A percentile compares a stretch with the other conserved stretches of the same genome.
Conservation (phyloP, 768 basidiomycete species). For the Podaxis sp. region DNA sequence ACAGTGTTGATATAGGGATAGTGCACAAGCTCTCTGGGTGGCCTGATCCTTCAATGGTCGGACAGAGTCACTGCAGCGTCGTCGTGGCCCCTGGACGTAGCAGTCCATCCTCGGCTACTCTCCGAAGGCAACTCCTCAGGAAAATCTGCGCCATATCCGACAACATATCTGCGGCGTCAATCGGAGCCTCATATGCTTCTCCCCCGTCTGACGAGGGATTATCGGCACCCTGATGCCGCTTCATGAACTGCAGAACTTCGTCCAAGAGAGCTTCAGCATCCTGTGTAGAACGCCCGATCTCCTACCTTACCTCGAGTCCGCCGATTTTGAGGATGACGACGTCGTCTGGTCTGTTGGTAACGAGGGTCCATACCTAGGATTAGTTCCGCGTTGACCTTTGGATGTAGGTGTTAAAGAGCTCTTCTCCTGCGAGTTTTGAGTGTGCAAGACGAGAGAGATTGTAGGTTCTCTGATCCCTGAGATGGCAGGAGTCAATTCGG, state of each 20-base stretch:
- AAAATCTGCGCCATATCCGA: slow-evolving; percentile 63
- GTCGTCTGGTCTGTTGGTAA: slow-evolving; percentile 81
- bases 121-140: slow-evolving; percentile 46
- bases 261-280: slow-evolving; percentile 64
- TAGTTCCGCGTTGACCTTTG: slow-evolving; percentile 87
- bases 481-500: slow-evolving; percentile 15
- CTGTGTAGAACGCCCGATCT: slow-evolving; percentile 55
- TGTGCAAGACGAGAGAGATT: slow-evolving; percentile 66
- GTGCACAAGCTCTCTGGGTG: slow-evolving; percentile 35
- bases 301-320: slow-evolving; percentile 54
- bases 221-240: too few relatives aligned
- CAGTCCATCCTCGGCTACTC: slow-evolving; percentile 20
- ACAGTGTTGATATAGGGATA: slow-evolving; percentile 67
- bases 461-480: slow-evolving; percentile 26
- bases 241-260: slow-evolving; percentile 39
- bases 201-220: slow-evolving; percentile 17
- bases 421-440: slow-evolving; percentile 37
- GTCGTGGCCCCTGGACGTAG: slow-evolving; percentile 54
- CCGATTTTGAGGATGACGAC: slow-evolving; percentile 80
- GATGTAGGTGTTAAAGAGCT: slow-evolving; percentile 90
- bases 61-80: slow-evolving; percentile 48
- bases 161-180: slow-evolving; percentile 68
- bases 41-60: background rate
- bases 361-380: slow-evolving; percentile 93
- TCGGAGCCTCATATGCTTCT: slow-evolving; percentile 54